These are phyloP conservation scores for Arthrobotrys pseudoclavata DNA, from an alignment of 2,329 filamentous ascomycete species.

Conservation along the genomic window DNA sequence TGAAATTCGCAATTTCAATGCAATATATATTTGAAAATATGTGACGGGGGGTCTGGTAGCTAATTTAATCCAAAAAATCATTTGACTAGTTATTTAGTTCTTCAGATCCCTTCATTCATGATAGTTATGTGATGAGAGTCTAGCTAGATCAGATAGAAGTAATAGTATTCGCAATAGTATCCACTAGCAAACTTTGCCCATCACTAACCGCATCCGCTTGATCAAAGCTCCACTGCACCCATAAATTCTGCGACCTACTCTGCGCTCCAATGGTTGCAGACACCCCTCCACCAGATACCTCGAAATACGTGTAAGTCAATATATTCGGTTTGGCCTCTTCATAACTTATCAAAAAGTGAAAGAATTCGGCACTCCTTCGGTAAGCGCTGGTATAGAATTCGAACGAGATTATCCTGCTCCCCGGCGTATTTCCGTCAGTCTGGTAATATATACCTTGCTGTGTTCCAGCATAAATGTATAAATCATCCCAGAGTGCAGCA, in stretches of 20 bases:
- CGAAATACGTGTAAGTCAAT: conserved; percentile 48
- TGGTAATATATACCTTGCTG: conserved; percentile 58
- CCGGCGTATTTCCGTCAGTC: conserved; percentile 22
- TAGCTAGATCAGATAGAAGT: conserved; percentile 7
- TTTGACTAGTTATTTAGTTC: too few relatives aligned
- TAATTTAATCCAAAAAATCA: too few relatives aligned
- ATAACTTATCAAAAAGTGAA: conserved; percentile 56
- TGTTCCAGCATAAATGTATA: conserved; percentile 53
- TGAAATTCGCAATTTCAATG: too few relatives aligned
- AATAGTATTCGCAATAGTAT: conserved; percentile 49
- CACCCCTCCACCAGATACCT: conserved; percentile 36
- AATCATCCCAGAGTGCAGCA: conserved; percentile 51
- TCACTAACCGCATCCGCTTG: conserved; percentile 24
- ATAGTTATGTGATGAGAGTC: too few relatives aligned
- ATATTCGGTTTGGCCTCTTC: conserved; percentile 43
- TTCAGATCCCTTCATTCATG: too few relatives aligned
- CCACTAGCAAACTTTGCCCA: conserved; percentile 41
- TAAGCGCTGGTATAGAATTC: conserved; percentile 57
- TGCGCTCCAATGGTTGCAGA: conserved; percentile 55
- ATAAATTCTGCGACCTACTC: conserved; percentile 43
- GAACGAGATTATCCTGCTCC: conserved; percentile 32
- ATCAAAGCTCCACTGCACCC: conserved; percentile 51
- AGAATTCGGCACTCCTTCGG: conserved; percentile 41
- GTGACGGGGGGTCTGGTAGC: too few relatives aligned
- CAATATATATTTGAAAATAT: too few relatives aligned